These are phyloP conservation scores for Pseudocercospora ulei DNA, from an alignment of 2,329 filamentous ascomycete species.

Conservation along the genomic window DNA sequence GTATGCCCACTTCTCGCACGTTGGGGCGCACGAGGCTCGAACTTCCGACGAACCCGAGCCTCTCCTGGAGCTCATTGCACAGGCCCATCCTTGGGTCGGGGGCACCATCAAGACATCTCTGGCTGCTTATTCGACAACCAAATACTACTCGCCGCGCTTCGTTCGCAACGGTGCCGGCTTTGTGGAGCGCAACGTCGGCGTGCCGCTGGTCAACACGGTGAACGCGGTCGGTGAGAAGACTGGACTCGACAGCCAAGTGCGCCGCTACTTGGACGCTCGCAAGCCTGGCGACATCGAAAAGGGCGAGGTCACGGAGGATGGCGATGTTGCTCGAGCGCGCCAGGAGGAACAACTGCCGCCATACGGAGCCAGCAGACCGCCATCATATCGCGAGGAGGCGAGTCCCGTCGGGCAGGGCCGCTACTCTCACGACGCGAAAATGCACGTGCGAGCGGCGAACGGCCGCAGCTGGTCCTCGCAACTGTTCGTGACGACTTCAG, in stretches of 20 bases:
- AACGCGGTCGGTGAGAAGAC: slow-evolving; percentile 74
- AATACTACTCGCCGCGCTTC: slow-evolving; percentile 81
- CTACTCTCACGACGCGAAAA: slow-evolving; percentile 19
- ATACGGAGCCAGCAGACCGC: slow-evolving; percentile 61
- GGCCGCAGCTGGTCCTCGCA: slow-evolving; percentile 58
- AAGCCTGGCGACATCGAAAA: slow-evolving; percentile 45
- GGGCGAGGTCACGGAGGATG: slow-evolving; percentile 41
- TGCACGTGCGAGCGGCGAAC: slow-evolving; percentile 31
- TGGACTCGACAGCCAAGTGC: slow-evolving; percentile 74
- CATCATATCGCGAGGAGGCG: slow-evolving; percentile 32
- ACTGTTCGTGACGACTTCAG: slow-evolving; percentile 74
- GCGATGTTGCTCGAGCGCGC: slow-evolving; percentile 38
- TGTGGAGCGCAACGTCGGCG: slow-evolving; percentile 72
- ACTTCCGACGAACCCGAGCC: slow-evolving; percentile 56
- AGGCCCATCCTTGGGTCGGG: slow-evolving; percentile 75
- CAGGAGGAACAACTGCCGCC: slow-evolving; percentile 66
- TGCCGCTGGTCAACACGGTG: slow-evolving; percentile 76
- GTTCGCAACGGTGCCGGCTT: slow-evolving; percentile 81
- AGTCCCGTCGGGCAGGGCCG: slow-evolving; percentile 25
- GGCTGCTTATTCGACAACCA: slow-evolving; percentile 75
- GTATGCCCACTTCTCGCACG: slow-evolving; percentile 28
- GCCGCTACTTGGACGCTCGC: slow-evolving; percentile 63
- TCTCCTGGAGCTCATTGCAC: slow-evolving; percentile 73
- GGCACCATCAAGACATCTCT: slow-evolving; percentile 67
- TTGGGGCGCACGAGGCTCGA: slow-evolving; percentile 15